phyloP scores from a whole-genome alignment of 2,329 filamentous ascomycete species.

The Huntiella omanensis region DNA sequence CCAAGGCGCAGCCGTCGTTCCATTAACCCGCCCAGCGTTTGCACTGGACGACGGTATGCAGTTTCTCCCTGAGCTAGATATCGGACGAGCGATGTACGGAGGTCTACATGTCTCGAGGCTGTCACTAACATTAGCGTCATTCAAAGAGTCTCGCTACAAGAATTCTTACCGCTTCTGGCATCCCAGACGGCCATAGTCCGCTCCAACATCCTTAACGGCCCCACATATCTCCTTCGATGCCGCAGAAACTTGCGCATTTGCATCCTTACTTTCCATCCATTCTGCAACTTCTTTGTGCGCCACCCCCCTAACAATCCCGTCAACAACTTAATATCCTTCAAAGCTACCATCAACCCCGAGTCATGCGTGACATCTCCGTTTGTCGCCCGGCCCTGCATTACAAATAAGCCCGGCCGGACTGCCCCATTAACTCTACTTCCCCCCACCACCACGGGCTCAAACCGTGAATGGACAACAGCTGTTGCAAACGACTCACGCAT shows the following conservation, averaged over 20 bases:
- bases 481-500: slow-evolving; percentile 5
- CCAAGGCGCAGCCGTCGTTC: slow-evolving; percentile 1
- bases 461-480: slow-evolving; percentile 5
- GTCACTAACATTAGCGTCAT: neutral
- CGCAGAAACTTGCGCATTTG: slow-evolving; percentile 6
- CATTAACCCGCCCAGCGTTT: slow-evolving; percentile 6
- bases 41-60: slow-evolving; percentile 1
- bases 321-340: slow-evolving; percentile 16
- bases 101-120: slow-evolving; percentile 2
- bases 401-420: slow-evolving; percentile 17
- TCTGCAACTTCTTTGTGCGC: slow-evolving; percentile 2
- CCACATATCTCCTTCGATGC: slow-evolving; percentile 3
- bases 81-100: slow-evolving; percentile 4
- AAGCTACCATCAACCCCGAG: slow-evolving; percentile 12
- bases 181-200: slow-evolving; percentile 3
- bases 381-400: slow-evolving; percentile 15
- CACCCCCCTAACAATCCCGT: neutral
- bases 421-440: slow-evolving; percentile 18
- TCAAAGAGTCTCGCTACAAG: no score
- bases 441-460: slow-evolving; percentile 13
- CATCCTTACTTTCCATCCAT: slow-evolving; percentile 4
- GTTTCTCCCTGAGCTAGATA: slow-evolving; percentile 2
- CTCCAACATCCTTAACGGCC: slow-evolving; percentile 4
- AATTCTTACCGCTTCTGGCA: neutral
- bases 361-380: slow-evolving; percentile 8